These are phyloP conservation scores for Firmiana major DNA, from an alignment of 345 rosid species.

Conservation along the genomic window DNA sequence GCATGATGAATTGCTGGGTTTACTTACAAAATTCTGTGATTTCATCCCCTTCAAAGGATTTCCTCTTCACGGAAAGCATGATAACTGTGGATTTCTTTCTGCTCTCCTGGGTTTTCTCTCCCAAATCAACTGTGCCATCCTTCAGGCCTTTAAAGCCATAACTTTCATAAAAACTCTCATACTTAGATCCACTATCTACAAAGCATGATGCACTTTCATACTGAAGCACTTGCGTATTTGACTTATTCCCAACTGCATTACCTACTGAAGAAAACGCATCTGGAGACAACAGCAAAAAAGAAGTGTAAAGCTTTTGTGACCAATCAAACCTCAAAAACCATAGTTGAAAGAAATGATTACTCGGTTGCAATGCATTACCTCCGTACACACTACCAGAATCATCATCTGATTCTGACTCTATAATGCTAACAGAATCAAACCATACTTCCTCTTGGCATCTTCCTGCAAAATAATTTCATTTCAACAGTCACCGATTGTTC, in stretches of 20 bases:
- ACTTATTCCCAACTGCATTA: constrained; percentile 21
- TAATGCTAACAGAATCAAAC: constrained; percentile 70
- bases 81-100: constrained; percentile 45
- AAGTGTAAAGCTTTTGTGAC: not conserved
- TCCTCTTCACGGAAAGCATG: constrained; percentile 44
- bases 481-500: not conserved
- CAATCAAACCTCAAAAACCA: not conserved
- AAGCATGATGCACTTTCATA: constrained; percentile 30
- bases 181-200: constrained; percentile 28
- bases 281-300: constrained; percentile 6
- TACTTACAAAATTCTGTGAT: constrained; percentile 36
- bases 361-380: constrained; percentile 35
- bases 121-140: constrained; percentile 25
- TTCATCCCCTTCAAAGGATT: constrained; percentile 45
- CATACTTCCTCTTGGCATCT: constrained; percentile 71
- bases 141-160: constrained; percentile 21
- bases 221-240: constrained; percentile 36
- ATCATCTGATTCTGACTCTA: constrained; percentile 90
- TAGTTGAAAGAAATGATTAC: not conserved
- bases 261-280: constrained; percentile 37
- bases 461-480: constrained; percentile 32
- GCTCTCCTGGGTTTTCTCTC: constrained; percentile 32
- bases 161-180: constrained; percentile 41
- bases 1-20: not conserved
- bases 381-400: constrained; percentile 65